Conservation (phyloP, 176 grass and related monocot genomes). For the Paspalum vaginatum region DNA sequence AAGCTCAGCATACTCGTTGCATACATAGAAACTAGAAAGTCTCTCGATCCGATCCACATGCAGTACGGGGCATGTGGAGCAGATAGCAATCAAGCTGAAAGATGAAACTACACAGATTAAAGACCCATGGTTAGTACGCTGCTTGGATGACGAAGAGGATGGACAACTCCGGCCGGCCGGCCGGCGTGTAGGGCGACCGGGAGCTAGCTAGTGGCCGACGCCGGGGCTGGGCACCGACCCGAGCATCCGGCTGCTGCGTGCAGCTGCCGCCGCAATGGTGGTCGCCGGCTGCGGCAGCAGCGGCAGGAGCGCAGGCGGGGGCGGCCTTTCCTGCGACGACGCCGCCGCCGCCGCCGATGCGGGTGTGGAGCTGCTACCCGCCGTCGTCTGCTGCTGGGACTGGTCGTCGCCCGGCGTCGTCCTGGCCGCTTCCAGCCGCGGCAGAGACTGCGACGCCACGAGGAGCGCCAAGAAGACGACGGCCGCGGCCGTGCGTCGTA, state of each 20-base stretch:
- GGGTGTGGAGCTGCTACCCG: background rate
- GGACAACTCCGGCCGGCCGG: too few relatives aligned
- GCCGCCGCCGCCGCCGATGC: background rate
- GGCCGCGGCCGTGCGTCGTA: background rate
- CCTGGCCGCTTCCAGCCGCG: conserved; percentile 12
- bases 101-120: too few relatives aligned
- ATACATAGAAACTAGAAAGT: too few relatives aligned
- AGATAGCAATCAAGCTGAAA: too few relatives aligned
- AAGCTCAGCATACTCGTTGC: too few relatives aligned
- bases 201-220: conserved; percentile 54
- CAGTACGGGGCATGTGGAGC: too few relatives aligned
- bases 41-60: too few relatives aligned
- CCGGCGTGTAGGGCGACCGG: background rate
- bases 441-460: background rate
- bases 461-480: conserved; percentile 2
- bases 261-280: background rate
- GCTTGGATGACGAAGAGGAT: background rate
- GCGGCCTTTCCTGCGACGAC: background rate
- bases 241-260: conserved; percentile 32
- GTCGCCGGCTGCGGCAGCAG: background rate
- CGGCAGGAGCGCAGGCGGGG: background rate
- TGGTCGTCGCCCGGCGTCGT: background rate
- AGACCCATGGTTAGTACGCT: background rate
- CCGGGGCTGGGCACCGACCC: conserved; percentile 69
- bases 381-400: too few relatives aligned